Conservation (phyloP, 2,329 filamentous ascomycete species). For the Epichloe typhina region DNA sequence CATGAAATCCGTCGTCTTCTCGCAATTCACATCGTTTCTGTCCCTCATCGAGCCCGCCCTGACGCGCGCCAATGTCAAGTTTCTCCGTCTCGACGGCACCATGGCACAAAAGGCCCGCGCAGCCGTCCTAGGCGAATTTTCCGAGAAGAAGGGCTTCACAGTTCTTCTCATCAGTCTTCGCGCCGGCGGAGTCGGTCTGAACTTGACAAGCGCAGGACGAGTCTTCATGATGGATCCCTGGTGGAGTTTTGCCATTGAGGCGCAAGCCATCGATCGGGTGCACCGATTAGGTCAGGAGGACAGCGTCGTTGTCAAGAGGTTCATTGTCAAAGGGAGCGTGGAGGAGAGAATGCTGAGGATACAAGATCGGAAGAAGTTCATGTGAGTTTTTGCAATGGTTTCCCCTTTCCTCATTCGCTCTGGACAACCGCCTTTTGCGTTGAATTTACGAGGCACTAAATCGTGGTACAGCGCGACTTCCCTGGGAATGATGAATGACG, state of each 20-base stretch:
- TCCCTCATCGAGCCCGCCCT: constrained; percentile 80
- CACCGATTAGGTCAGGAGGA: constrained; percentile 90
- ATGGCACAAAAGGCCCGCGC: constrained; percentile 80
- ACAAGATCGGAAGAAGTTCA: constrained; percentile 92
- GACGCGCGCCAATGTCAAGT: constrained; percentile 54
- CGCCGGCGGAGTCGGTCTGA: constrained; percentile 87
- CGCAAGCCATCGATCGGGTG: constrained; percentile 93
- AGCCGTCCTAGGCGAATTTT: constrained; percentile 63
- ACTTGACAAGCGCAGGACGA: constrained; percentile 73
- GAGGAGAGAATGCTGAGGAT: constrained; percentile 90
- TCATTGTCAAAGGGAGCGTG: constrained; percentile 81
- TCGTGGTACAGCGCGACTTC: constrained; percentile 59
- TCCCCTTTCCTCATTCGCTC: neutral
- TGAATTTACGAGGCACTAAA: no score
- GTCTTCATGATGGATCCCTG: constrained; percentile 99
- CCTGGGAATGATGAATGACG: constrained; percentile 86
- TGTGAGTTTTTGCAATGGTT: constrained; percentile 43
- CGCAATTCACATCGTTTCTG: constrained; percentile 93
- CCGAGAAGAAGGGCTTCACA: constrained; percentile 42
- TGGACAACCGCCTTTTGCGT: no score
- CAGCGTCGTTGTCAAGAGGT: constrained; percentile 75
- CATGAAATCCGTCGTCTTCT: constrained; percentile 87
- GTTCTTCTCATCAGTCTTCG: constrained; percentile 74
- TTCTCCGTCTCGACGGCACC: constrained; percentile 80
- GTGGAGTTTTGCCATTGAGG: constrained; percentile 97